phyloP scores from a whole-genome alignment of 495 filamentous ascomycete genomes.

The Lepidopterella palustris region DNA sequence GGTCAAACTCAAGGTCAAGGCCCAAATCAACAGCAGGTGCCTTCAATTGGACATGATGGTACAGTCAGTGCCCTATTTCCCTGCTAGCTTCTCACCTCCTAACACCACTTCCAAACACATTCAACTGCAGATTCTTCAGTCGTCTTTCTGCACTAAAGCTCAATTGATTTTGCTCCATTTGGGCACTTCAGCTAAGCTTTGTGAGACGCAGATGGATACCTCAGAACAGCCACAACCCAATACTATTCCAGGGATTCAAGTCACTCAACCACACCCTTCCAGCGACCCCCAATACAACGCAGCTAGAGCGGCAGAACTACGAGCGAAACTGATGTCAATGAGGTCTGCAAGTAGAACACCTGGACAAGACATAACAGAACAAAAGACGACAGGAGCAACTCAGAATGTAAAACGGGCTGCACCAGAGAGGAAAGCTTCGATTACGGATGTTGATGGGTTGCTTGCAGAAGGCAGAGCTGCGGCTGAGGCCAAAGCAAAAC shows the following conservation, averaged over 20 bases:
- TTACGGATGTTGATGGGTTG: constrained; percentile 3
- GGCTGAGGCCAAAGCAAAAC: constrained; percentile 15
- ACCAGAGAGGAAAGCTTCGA: background rate
- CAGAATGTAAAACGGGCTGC: background rate
- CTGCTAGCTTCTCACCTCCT: too few relatives aligned
- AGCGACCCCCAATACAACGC: background rate
- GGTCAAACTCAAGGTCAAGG: background rate
- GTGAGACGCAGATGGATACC: background rate
- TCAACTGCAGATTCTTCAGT: too few relatives aligned
- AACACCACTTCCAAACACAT: too few relatives aligned
- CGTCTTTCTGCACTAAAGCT: too few relatives aligned
- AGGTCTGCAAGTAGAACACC: background rate
- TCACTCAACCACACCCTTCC: background rate
- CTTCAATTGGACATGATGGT: background rate
- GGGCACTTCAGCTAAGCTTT: background rate
- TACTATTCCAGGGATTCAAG: background rate
- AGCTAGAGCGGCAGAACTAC: constrained; percentile 12
- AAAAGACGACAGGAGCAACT: constrained; percentile 1
- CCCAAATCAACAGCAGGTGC: background rate
- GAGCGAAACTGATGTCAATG: constrained; percentile 21
- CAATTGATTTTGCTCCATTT: background rate
- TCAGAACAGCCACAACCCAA: background rate
- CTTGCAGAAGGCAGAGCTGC: constrained; percentile 12
- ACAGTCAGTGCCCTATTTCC: background rate
- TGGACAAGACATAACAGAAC: constrained; percentile 6